Evolutionary conservation across 2,329 filamentous ascomycete species (phyloP).

Genomic region (Magnaporthiopsis rhizophila): DNA sequence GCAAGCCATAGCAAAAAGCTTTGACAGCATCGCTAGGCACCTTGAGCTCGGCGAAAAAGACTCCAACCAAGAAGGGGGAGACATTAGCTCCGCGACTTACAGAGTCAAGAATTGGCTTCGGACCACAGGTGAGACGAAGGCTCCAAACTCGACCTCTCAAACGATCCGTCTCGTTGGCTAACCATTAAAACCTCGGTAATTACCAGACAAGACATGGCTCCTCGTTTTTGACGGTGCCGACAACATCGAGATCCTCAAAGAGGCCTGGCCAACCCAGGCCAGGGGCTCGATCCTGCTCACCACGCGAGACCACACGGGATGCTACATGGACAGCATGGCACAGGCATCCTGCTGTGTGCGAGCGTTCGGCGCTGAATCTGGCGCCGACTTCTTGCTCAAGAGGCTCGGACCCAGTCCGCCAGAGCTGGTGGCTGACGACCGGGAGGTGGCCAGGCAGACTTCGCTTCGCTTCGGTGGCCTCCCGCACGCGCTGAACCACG

Average conservation of each 20-base stretch:
- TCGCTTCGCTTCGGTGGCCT: constrained; percentile 7
- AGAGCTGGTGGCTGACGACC: constrained; percentile 2
- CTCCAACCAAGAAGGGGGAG: constrained; percentile 13
- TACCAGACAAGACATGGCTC: constrained; percentile 11
- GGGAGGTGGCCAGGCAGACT: constrained; percentile 14
- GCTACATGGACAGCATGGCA: constrained; percentile 8
- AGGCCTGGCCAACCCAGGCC: constrained; percentile 17
- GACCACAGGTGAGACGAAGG: constrained; percentile 9
- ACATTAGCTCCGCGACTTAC: constrained; percentile 13
- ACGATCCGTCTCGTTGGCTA: neutral
- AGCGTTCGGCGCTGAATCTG: neutral
- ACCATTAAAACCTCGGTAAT: neutral
- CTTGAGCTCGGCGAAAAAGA: constrained; percentile 8
- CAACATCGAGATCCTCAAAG: constrained; percentile 16
- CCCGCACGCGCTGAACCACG: constrained; percentile 20
- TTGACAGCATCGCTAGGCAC: constrained; percentile 13
- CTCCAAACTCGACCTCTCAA: neutral
- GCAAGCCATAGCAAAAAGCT: constrained; percentile 16
- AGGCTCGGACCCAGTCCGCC: neutral
- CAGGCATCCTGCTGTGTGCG: neutral
- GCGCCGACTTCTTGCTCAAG: constrained; percentile 1
- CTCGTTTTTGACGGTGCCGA: constrained; percentile 24
- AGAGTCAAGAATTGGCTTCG: constrained; percentile 21
- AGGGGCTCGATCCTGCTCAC: constrained; percentile 19
- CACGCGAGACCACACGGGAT: constrained; percentile 13